Percentiles rank a stretch among this genome's conserved stretches.
Conservation (phyloP, 2,329 filamentous ascomycete genomes). For the Thelonectria olida region DNA sequence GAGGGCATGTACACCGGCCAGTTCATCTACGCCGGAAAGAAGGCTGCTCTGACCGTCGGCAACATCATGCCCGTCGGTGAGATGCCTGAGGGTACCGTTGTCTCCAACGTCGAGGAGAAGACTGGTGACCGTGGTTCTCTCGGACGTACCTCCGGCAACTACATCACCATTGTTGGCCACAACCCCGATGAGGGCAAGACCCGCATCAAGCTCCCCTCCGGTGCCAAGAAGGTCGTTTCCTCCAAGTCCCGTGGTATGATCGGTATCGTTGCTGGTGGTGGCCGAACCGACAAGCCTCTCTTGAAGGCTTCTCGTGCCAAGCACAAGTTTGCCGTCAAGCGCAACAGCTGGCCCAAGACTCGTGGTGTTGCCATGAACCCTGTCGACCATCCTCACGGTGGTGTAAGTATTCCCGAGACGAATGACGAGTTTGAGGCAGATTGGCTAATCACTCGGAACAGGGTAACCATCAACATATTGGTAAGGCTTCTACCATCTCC, state of each 20-base stretch:
- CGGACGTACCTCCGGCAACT: constrained; percentile 98
- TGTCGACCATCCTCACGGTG: constrained; percentile 98
- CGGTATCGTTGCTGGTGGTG: constrained; percentile 98
- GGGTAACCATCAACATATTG: constrained; percentile 99
- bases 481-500: constrained; percentile 99
- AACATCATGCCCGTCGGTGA: constrained; percentile 95
- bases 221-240: constrained; percentile 98
- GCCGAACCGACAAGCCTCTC: constrained; percentile 99
- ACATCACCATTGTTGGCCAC: constrained; percentile 97
- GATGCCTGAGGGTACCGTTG: constrained; percentile 98
- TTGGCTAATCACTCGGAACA: constrained; percentile 54
- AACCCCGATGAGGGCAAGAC: constrained; percentile 99
- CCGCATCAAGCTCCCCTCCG: constrained; percentile 98
- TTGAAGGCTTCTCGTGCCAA: constrained; percentile 99
- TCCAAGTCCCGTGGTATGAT: constrained; percentile 97
- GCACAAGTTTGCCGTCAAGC: constrained; percentile 99
- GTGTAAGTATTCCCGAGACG: constrained; percentile 62
- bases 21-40: constrained; percentile 99
- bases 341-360: constrained; percentile 99
- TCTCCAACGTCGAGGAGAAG: constrained; percentile 99
- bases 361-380: constrained; percentile 99
- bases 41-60: constrained; percentile 94
- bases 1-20: constrained; percentile 99
- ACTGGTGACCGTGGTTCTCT: constrained; percentile 95
- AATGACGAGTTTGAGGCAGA: constrained; percentile 10